Conservation (phyloP, 2,329 filamentous ascomycete genomes). For the Hypoxylon sp. region DNA sequence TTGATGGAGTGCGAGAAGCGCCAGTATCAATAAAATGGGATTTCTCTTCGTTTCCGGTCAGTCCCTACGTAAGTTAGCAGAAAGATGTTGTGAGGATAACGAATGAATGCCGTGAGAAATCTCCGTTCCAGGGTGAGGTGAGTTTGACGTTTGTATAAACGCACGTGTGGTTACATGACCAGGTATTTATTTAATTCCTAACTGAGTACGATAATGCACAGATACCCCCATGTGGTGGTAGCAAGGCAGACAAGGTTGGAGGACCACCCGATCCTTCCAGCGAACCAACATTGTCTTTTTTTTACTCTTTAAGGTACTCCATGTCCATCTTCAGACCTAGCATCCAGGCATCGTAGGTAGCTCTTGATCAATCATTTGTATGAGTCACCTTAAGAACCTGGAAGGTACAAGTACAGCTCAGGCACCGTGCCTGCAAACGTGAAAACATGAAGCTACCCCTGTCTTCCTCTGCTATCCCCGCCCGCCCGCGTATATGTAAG, state of each 20-base stretch:
- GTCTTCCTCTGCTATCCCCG: slow-evolving; percentile 3
- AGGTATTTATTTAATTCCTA: slow-evolving; percentile 29
- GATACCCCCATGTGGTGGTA: slow-evolving; percentile 23
- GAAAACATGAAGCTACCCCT: slow-evolving; percentile 24
- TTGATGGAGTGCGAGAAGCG: slow-evolving; percentile 5
- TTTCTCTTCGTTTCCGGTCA: not conserved
- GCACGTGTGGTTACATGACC: slow-evolving; percentile 19
- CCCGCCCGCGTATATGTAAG: not conserved
- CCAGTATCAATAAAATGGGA: not conserved
- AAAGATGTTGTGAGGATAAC: slow-evolving; percentile 1
- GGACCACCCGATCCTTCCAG: slow-evolving; percentile 24
- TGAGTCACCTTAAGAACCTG: not conserved
- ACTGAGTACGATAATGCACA: slow-evolving; percentile 18
- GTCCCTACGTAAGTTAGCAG: not conserved
- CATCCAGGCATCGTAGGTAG: not conserved
- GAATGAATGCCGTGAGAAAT: not conserved
- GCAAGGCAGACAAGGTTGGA: slow-evolving; percentile 12
- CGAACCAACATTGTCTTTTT: not conserved
- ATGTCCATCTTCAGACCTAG: slow-evolving; percentile 6
- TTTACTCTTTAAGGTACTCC: no score
- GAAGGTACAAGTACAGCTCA: slow-evolving; percentile 10
- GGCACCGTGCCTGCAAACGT: slow-evolving; percentile 1
- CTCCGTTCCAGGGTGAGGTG: slow-evolving; percentile 11
- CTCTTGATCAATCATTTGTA: not conserved
- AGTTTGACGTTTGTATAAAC: slow-evolving; percentile 20